Conservation (phyloP, 2,329 filamentous ascomycete genomes). For the Emericellopsis atlantica region DNA sequence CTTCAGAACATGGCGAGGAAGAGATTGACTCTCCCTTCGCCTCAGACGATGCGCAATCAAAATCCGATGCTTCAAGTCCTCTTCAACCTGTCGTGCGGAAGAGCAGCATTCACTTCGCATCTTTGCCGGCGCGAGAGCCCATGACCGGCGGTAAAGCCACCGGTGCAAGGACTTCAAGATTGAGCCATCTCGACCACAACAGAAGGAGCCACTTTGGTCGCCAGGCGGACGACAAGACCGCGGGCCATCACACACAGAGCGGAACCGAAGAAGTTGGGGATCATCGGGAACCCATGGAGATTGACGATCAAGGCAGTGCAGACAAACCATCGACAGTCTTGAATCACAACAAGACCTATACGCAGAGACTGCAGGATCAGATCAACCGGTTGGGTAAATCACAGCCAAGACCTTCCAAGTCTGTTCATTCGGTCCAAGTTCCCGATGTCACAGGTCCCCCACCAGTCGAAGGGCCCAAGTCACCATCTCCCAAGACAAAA, state of each 20-base stretch:
- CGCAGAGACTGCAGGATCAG: slow-evolving; percentile 81
- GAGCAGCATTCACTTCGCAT: slow-evolving; percentile 90
- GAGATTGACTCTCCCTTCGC: neutral
- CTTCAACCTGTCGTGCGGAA: slow-evolving; percentile 71
- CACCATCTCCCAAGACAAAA: slow-evolving; percentile 13
- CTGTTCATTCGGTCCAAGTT: slow-evolving; percentile 15
- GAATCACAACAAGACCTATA: slow-evolving; percentile 76
- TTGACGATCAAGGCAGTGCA: slow-evolving; percentile 27
- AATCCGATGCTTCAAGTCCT: slow-evolving; percentile 61
- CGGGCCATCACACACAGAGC: slow-evolving; percentile 37
- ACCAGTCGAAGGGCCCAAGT: slow-evolving; percentile 14
- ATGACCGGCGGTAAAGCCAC: slow-evolving; percentile 75
- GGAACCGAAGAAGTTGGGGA: slow-evolving; percentile 22
- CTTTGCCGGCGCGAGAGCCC: slow-evolving; percentile 82
- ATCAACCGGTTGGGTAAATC: slow-evolving; percentile 62
- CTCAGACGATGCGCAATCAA: slow-evolving; percentile 39
- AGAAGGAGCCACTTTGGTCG: slow-evolving; percentile 63
- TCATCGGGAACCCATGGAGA: slow-evolving; percentile 30
- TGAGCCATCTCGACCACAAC: slow-evolving; percentile 64
- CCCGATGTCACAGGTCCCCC: slow-evolving; percentile 19
- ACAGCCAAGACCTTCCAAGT: slow-evolving; percentile 37
- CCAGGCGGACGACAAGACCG: slow-evolving; percentile 60
- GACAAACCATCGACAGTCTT: slow-evolving; percentile 30
- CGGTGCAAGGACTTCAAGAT: slow-evolving; percentile 58
- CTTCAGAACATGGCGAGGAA: too few relatives aligned